Conservation (phyloP, 345 rosid genomes). For the Bretschneidera sinensis region DNA sequence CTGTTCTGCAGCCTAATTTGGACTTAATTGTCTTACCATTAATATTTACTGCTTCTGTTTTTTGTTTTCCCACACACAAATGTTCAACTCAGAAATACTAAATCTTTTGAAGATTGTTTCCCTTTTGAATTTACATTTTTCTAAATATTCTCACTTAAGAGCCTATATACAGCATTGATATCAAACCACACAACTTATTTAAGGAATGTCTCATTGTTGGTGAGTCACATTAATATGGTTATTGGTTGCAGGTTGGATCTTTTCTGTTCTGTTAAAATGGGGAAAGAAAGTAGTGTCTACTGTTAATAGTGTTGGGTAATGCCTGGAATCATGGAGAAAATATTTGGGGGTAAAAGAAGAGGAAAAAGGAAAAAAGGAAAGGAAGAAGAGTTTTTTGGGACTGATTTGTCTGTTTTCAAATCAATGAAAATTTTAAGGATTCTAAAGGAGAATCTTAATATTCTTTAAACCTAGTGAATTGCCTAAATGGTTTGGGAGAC, state of each 20-base stretch:
- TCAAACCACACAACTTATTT: not conserved
- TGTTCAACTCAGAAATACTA: not conserved
- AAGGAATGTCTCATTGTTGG: slow-evolving; percentile 14
- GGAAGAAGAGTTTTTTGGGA: no score
- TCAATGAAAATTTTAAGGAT: no score
- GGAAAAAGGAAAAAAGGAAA: no score
- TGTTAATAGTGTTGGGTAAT: no score
- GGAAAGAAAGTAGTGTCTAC: slow-evolving; percentile 9
- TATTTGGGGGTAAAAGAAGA: no score
- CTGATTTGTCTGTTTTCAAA: no score
- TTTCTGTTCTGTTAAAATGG: slow-evolving; percentile 1
- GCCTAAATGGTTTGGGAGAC: no score
- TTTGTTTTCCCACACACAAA: no score
- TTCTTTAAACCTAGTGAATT: no score
- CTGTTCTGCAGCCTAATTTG: slow-evolving; percentile 6
- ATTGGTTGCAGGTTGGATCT: slow-evolving; percentile 16
- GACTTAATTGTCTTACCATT: not conserved
- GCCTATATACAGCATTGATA: slow-evolving; percentile 17
- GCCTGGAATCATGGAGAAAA: no score
- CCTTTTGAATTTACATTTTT: not conserved
- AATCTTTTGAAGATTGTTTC: not conserved
- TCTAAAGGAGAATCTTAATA: no score
- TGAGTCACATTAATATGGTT: not conserved
- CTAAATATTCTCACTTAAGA: not conserved
- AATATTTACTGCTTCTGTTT: slow-evolving; percentile 1